These are phyloP conservation scores for Pleomassaria siparia DNA, from an alignment of 2,329 filamentous ascomycete species.

Conservation along the genomic window DNA sequence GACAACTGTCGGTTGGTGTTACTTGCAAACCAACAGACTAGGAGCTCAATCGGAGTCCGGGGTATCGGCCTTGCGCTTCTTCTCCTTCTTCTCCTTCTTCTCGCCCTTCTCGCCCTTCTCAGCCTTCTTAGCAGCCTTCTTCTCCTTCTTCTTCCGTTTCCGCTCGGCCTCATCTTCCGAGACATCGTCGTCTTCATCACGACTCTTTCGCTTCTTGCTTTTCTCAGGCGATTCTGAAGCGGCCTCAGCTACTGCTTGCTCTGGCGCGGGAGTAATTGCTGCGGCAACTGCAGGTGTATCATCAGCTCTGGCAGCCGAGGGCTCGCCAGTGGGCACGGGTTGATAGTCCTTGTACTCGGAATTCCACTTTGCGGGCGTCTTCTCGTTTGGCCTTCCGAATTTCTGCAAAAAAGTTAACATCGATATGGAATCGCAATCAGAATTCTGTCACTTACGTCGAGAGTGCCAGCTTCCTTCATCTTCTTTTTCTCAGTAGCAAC, in stretches of 20 bases:
- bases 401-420: constrained; percentile 59
- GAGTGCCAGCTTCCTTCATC: constrained; percentile 95
- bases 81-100: constrained; percentile 32
- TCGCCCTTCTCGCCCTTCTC: constrained; percentile 31
- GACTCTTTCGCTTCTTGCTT: constrained; percentile 52
- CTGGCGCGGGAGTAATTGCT: constrained; percentile 40
- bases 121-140: constrained; percentile 74
- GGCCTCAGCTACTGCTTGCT: constrained; percentile 28
- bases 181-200: constrained; percentile 47
- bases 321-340: constrained; percentile 20
- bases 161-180: constrained; percentile 52
- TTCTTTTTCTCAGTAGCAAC: constrained; percentile 98
- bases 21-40: constrained; percentile 17
- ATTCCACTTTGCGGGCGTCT: constrained; percentile 92
- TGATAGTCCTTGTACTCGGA: constrained; percentile 83
- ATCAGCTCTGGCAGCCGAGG: constrained; percentile 21
- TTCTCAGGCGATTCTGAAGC: constrained; percentile 19
- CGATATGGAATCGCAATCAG: not conserved
- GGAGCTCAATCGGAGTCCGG: constrained; percentile 35
- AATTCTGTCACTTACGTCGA: constrained; percentile 64
- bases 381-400: constrained; percentile 89
- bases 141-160: constrained; percentile 74
- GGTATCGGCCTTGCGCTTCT: constrained; percentile 35
- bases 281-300: constrained; percentile 37
- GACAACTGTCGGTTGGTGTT: not conserved